Evolutionary conservation across 805 yeast species (phyloP), one percentile per base, ranked within the genome.

Genomic region (Wickerhamomyces queroliae): DNA sequence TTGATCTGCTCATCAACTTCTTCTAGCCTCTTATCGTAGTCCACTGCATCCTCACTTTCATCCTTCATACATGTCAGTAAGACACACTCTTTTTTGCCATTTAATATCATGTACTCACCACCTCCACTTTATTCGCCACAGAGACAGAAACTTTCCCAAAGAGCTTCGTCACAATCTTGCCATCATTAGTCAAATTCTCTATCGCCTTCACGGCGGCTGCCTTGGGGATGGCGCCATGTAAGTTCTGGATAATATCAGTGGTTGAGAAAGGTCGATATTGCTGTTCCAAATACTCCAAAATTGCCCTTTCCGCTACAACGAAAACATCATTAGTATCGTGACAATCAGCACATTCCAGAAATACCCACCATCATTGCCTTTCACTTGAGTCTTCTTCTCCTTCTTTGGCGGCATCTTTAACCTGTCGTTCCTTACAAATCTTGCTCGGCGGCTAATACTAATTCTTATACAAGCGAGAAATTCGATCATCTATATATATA

Each of bases 201-300:
- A 74, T 42, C 1, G 68, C 56, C 41, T 59, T 64, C 0, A 52
- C 28, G 33, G 66, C 62, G 7, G 51, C 52, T 2, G 62, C 34
- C 39, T 69, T 73, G 5, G 54, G 45, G 1, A 70, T 42, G 28
- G 56, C 58, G 28, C 64, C 69, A 37, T 72, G 75, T 26, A 74
- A 44, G 37, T 74, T 74, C 35, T 63, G 61, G 3, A 67, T 49
- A 9, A 74, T 60, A 49, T 74, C 80, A 35, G 67, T 64, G 8
- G 66, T 54, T 1, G 72, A 70, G 47, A 68, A 74, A 2, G 80
- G 79, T 18, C 74, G 56, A 44, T 68, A 70, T 44, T 72, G 75
- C 2, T 56, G 55, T 19, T 52, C 60, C 37, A 74, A 46, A 40
- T 74, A 74, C 4, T 58, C 47, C 30, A 56, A 48, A 20, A 71